A percentile compares a stretch with the other conserved stretches of the same genome.
phyloP scores from a whole-genome alignment of 2,329 filamentous ascomycete species.

The Fonsecaea pedrosoi region DNA sequence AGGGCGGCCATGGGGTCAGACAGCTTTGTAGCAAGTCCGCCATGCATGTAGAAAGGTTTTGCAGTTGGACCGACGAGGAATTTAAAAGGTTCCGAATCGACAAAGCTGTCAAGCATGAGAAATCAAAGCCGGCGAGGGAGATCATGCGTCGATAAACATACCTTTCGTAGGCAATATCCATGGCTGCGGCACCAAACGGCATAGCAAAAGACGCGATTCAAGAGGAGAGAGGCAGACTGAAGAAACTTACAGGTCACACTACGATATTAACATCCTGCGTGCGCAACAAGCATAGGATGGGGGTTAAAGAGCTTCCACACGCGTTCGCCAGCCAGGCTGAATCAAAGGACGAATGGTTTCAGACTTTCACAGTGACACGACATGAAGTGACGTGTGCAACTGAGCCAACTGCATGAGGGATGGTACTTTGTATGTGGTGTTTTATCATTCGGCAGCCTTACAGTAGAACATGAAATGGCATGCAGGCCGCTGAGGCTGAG shows the following conservation, averaged over 20 bases:
- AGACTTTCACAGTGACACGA: constrained; percentile 2
- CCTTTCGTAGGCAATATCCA: constrained; percentile 24
- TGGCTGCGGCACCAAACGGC: constrained; percentile 3
- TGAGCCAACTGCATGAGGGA: background rate
- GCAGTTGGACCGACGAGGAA: constrained; percentile 32
- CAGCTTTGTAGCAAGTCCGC: constrained; percentile 32
- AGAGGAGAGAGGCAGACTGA: background rate
- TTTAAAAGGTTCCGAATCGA: constrained; percentile 35
- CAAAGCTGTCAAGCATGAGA: constrained; percentile 28
- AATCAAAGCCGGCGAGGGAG: background rate
- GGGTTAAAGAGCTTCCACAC: background rate
- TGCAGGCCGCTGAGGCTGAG: background rate
- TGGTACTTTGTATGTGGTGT: background rate
- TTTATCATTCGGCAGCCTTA: background rate
- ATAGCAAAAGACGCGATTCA: background rate
- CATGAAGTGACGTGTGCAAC: constrained; percentile 3
- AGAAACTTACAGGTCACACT: background rate
- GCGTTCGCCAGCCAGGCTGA: background rate
- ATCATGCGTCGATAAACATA: constrained; percentile 4
- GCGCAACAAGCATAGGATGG: background rate
- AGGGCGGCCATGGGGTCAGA: constrained; percentile 32
- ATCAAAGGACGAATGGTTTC: constrained; percentile 2
- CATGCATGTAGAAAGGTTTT: constrained; percentile 36
- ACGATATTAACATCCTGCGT: background rate
- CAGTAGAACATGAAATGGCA: background rate